phyloP scores from a whole-genome alignment of 2,329 filamentous ascomycete genomes.

The Shiraia sp. region DNA sequence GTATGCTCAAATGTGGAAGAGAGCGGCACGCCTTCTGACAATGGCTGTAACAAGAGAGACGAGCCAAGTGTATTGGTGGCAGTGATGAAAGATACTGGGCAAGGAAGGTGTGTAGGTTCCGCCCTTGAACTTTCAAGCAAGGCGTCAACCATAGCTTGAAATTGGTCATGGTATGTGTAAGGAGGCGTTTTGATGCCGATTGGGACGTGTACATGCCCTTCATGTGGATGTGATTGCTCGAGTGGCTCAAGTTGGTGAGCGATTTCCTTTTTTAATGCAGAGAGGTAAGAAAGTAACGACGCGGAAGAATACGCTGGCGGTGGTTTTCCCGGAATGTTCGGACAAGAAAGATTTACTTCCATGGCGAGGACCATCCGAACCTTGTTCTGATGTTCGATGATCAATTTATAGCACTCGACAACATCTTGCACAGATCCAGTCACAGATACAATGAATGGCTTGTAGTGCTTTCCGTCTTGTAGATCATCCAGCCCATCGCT shows the following conservation, averaged over 20 bases:
- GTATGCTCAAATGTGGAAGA: constrained; percentile 32
- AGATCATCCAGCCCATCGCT: constrained; percentile 41
- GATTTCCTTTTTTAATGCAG: constrained; percentile 47
- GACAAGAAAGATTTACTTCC: constrained; percentile 79
- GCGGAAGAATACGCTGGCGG: constrained; percentile 69
- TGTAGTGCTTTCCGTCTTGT: constrained; percentile 35
- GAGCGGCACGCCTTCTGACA: constrained; percentile 5
- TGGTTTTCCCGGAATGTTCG: constrained; percentile 70
- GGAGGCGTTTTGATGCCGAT: constrained; percentile 76
- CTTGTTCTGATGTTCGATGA: constrained; percentile 44
- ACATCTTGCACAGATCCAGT: constrained; percentile 67
- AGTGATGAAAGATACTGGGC: constrained; percentile 68
- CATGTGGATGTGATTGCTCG: constrained; percentile 20
- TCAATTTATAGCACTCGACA: constrained; percentile 57
- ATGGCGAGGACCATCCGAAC: constrained; percentile 61
- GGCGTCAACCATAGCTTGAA: constrained; percentile 58
- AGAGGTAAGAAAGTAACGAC: constrained; percentile 60
- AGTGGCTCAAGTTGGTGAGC: constrained; percentile 11
- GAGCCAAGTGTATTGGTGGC: constrained; percentile 75
- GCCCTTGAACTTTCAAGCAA: constrained; percentile 45
- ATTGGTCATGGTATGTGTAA: constrained; percentile 72
- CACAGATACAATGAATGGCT: constrained; percentile 71
- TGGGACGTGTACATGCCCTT: constrained; percentile 40
- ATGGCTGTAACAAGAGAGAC: constrained; percentile 60
- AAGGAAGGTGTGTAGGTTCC: constrained; percentile 20